Evolutionary conservation across 257 asterid species (phyloP), one percentile per base, ranked within the genome.

Genomic region (Solanum virginianum): DNA sequence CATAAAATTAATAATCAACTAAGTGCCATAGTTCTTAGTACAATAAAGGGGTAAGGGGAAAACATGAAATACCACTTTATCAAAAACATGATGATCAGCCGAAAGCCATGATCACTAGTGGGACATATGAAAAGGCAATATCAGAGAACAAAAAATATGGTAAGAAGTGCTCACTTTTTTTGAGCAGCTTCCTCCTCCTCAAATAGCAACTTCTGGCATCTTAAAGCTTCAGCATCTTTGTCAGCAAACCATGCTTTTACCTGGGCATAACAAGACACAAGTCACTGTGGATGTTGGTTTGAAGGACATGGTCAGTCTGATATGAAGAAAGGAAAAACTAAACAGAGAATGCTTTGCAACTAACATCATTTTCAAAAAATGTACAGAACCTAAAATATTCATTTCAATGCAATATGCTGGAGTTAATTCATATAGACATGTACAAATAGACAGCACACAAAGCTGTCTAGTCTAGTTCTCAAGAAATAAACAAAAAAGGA

Each of bases 121-220:
- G 24, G 65, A 79, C 65, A 53, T 49, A 77, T 53, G 63, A 79
- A 79, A 77, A 79, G 29, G 83, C 29, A 72, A 56, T 72, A 43
- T 29, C 26, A 72, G 56, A 22, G 26, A 84, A 84, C 81, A 22
- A 70, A 29, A 62, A 60, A 79, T 53, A 43, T 17, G 22, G 83
- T 69, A 55, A 83, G 77, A 8, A 26, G 69, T 47, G 86, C 54
- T 69, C 81, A 97, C 99, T 97, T 91, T 89, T 88, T 92, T 87
- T 93, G 92, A 85, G 92, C 95, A 82, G 97, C 98, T 88, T 97
- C 99, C 88, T 95, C 99, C 90, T 97, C 99, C 92, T 93, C 99
- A 88, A 95, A 94, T 54, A 97, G 99, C 89, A 95, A 93, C 90
- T 94, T 93, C 82, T 97, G 98, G 87, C 95, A 93, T 88, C 97